Evolutionary conservation across 148 eudicot species (phyloP), one percentile per base, ranked within the genome.

Genomic region (Salicornia ramosissima): DNA sequence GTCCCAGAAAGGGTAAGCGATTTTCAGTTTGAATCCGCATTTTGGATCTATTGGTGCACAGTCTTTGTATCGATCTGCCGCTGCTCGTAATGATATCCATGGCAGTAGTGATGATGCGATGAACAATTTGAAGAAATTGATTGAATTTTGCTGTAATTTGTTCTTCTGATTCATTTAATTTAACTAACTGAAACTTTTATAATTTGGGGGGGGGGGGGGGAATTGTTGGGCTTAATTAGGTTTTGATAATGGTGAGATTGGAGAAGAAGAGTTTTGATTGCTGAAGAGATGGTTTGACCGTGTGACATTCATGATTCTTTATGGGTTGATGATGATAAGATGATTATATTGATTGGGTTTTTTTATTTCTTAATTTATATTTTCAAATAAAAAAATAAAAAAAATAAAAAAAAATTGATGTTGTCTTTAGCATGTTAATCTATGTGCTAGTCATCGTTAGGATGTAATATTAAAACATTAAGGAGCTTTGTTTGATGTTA

Each of bases 1-100:
- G 6, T 76, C 82, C 78, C 80, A 77, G 24, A 82, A 82, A 8
- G 85, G 85, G 64, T 76, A 82, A 16, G 31, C 2, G 39, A 79
- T 42, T 24, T 53, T 47, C 12, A 21, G 10, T 4, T 14, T 1
- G 5, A 24, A 8, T 0, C 67, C 80, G 30, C 80, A 77, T 2
- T 61, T 19, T 5, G 67, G 58, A 0, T 39, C 7, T 0, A 39
- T 0, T 2, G 70, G 43, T 13, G 61, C 55, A 65, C 80, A 77
- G 1, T 13, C 65, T 1, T 63, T 31, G 18, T 71, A 77, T 21
- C 2, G 26, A 39, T 71, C 71, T 9, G 51, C 67, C 3, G 42
- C 66, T 4, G 13, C 7, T 2, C 18, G 46, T 0, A 71, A 46
- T 34, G 71, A 26, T 2, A 45, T 13, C 50, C 29, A 46, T 36